phyloP scores from a whole-genome alignment of 2,329 filamentous ascomycete genomes.

The Neonectria hederae region DNA sequence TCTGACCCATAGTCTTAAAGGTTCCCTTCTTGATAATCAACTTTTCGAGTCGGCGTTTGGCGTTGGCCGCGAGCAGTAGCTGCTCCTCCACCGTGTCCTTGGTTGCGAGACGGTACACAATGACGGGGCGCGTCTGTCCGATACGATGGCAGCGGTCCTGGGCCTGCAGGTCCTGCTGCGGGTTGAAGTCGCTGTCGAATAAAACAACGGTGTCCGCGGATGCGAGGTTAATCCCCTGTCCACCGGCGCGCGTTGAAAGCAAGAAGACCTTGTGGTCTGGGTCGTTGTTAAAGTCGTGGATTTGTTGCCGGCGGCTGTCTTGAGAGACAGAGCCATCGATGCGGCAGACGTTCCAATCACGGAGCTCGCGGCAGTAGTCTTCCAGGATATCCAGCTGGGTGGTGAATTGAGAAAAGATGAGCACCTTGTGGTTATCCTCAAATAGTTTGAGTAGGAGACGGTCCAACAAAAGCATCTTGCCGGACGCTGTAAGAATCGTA shows the following conservation, averaged over 20 bases:
- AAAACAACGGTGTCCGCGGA: conserved; percentile 92
- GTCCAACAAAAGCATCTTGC: conserved; percentile 96
- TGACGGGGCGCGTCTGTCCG: conserved; percentile 89
- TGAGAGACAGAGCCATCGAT: conserved; percentile 92
- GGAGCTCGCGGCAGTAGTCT: conserved; percentile 81
- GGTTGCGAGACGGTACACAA: conserved; percentile 93
- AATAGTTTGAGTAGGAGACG: conserved; percentile 83
- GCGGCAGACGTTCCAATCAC: conserved; percentile 83
- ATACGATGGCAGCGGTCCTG: conserved; percentile 96
- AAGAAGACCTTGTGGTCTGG: conserved; percentile 79
- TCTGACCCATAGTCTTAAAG: conserved; percentile 75
- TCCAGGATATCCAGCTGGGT: conserved; percentile 91
- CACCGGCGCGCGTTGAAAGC: conserved; percentile 88
- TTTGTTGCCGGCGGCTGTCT: conserved; percentile 73
- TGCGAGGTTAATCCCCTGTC: conserved; percentile 93
- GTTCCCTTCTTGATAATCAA: conserved; percentile 94
- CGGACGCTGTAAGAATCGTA: conserved; percentile 83
- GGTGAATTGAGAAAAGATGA: conserved; percentile 97
- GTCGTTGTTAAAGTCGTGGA: conserved; percentile 76
- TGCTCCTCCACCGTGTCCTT: conserved; percentile 92
- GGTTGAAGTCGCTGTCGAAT: conserved; percentile 92
- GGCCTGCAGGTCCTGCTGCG: conserved; percentile 94
- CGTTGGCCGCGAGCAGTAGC: conserved; percentile 86
- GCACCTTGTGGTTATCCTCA: conserved; percentile 80
- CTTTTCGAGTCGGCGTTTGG: conserved; percentile 91